Conservation (phyloP, 345 rosid genomes). For the Euphorbia pulcherrima region DNA sequence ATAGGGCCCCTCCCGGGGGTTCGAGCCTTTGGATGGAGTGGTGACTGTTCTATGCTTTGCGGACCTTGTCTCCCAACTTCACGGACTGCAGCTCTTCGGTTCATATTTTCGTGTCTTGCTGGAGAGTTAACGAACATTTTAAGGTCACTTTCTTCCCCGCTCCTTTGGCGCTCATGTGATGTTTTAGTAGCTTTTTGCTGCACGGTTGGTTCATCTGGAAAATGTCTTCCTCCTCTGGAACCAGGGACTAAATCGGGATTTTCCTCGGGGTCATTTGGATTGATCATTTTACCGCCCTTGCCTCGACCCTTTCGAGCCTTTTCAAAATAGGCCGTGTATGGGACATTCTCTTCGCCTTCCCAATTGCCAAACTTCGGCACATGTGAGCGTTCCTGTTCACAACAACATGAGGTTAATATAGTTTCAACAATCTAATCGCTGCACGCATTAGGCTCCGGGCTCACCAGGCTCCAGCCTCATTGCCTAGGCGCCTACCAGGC, state of each 20-base stretch:
- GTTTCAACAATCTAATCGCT: too few relatives aligned
- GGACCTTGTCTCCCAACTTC: conserved; percentile 40
- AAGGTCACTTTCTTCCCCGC: conserved; percentile 43
- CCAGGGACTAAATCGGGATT: conserved; percentile 42
- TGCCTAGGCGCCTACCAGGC: too few relatives aligned
- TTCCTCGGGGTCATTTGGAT: conserved; percentile 76
- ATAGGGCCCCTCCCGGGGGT: conserved; percentile 35
- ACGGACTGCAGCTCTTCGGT: conserved; percentile 42
- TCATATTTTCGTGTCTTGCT: conserved; percentile 35
- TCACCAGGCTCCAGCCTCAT: too few relatives aligned
- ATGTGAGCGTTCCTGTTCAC: conserved; percentile 57
- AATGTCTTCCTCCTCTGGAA: conserved; percentile 37
- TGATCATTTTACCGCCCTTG: conserved; percentile 47
- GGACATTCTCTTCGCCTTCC: conserved; percentile 74
- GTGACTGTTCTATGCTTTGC: conserved; percentile 50
- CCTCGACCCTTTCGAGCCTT: conserved; percentile 69
- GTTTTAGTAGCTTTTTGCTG: conserved; percentile 34
- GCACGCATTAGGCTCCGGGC: too few relatives aligned
- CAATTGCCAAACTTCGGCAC: conserved; percentile 91
- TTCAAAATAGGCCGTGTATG: conserved; percentile 82
- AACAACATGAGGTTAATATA: conserved; percentile 21
- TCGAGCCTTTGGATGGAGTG: conserved; percentile 50
- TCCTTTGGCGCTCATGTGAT: conserved; percentile 35
- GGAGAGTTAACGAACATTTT: conserved; percentile 44
- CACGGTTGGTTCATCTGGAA: conserved; percentile 36